These are phyloP conservation scores for Cruciata laevipes DNA, from an alignment of 257 asterid genomes.

Conservation along the genomic window DNA sequence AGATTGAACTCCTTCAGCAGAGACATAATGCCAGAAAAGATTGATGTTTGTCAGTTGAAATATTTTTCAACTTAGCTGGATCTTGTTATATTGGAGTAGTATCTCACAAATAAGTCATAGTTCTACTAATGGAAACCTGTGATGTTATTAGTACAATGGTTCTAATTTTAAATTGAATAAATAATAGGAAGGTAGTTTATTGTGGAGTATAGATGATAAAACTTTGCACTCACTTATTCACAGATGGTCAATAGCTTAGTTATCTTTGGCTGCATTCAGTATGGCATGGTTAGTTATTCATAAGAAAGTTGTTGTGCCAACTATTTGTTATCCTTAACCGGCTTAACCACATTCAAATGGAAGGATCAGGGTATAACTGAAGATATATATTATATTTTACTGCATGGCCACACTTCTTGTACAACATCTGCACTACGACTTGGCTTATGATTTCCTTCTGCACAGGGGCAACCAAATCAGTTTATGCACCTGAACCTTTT, in stretches of 20 bases:
- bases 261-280: neutral
- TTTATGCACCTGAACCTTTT: slow-evolving; percentile 92
- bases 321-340: neutral
- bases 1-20: neutral
- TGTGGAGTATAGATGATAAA: neutral
- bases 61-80: neutral
- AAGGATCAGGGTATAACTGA: slow-evolving; percentile 1
- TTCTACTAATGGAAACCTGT: neutral
- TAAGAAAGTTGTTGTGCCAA: neutral
- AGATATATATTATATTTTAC: neutral
- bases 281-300: neutral
- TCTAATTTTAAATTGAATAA: neutral
- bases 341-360: neutral
- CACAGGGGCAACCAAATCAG: slow-evolving; percentile 78
- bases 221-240: neutral
- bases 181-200: neutral
- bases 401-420: neutral
- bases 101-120: neutral
- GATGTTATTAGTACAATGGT: neutral
- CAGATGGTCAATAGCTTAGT: neutral
- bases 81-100: neutral
- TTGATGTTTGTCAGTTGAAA: neutral
- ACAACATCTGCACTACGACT: neutral
- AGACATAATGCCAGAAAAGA: neutral
- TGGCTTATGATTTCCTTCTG: slow-evolving; percentile 7